phyloP scores from a whole-genome alignment of 2,329 filamentous ascomycete species.

The Escovopsis sp. region DNA sequence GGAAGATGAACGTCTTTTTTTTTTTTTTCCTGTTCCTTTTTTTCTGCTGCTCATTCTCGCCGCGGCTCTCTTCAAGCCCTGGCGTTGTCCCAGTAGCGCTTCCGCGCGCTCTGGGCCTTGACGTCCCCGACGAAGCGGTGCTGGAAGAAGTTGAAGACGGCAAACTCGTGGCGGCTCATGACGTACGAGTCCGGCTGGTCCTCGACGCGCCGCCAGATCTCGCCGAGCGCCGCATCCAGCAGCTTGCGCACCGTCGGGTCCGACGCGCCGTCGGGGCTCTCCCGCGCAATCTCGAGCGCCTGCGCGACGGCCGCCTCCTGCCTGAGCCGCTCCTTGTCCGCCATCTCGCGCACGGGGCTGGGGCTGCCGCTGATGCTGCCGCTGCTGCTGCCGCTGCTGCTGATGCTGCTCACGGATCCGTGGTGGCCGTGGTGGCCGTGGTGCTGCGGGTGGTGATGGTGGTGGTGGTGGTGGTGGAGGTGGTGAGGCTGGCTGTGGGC shows the following conservation, averaged over 20 bases:
- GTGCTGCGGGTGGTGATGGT: too few relatives aligned
- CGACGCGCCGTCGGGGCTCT: conserved; percentile 49
- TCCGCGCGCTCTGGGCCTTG: conserved; percentile 31
- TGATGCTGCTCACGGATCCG: too few relatives aligned
- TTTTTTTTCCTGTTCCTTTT: neutral
- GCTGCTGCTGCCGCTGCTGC: too few relatives aligned
- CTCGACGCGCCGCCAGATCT: conserved; percentile 54
- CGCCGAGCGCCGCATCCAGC: conserved; percentile 46
- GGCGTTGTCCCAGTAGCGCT: conserved; percentile 37
- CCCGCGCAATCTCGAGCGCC: conserved; percentile 62
- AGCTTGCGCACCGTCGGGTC: conserved; percentile 47
- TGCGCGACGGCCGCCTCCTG: conserved; percentile 37
- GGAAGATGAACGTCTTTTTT: neutral
- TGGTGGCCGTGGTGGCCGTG: conserved; percentile 8
- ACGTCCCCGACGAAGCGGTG: conserved; percentile 42
- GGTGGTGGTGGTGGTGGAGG: too few relatives aligned
- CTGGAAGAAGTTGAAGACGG: conserved; percentile 76
- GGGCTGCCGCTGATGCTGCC: too few relatives aligned
- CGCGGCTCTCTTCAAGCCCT: conserved; percentile 15
- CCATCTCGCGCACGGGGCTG: too few relatives aligned
- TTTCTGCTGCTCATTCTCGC: neutral
- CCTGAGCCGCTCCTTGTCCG: too few relatives aligned
- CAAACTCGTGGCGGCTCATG: conserved; percentile 63
- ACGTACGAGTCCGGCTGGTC: conserved; percentile 53
- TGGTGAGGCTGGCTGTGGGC: too few relatives aligned